Evolutionary conservation across 1,284 basidiomycete species (phyloP).

Genomic region (Cryptococcus hybrid): DNA sequence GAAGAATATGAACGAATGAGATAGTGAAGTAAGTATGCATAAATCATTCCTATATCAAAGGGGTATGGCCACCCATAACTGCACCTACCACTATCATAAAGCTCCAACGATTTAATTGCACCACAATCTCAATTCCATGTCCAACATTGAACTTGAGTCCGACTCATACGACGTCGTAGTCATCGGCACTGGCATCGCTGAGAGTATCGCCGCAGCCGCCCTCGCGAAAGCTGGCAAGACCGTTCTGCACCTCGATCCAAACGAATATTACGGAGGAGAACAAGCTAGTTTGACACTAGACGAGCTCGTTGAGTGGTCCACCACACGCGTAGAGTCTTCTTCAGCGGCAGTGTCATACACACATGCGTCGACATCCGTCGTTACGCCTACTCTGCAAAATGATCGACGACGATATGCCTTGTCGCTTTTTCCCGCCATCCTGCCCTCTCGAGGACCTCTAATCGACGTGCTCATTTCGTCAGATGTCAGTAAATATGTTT

Average conservation of each 20-base stretch:
- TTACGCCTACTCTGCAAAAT: constrained; percentile 53
- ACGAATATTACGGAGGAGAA: constrained; percentile 79
- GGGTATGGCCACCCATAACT: background rate
- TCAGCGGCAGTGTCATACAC: constrained; percentile 12
- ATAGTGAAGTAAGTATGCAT: background rate
- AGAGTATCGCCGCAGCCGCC: constrained; percentile 89
- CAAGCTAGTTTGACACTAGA: constrained; percentile 79
- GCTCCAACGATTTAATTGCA: too few relatives aligned
- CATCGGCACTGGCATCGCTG: constrained; percentile 79
- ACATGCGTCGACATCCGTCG: constrained; percentile 41
- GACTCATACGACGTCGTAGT: constrained; percentile 72
- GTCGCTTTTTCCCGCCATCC: constrained; percentile 76
- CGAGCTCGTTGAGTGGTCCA: constrained; percentile 71
- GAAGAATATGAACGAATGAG: background rate
- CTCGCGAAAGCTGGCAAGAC: constrained; percentile 82
- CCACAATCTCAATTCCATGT: background rate
- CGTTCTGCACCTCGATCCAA: constrained; percentile 82
- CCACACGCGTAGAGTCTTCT: background rate
- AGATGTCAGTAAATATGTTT: constrained; percentile 85
- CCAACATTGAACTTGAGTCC: constrained; percentile 35
- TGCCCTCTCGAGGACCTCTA: constrained; percentile 75
- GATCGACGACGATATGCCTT: constrained; percentile 77
- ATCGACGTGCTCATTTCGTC: constrained; percentile 78
- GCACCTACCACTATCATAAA: too few relatives aligned
- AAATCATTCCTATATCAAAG: background rate